These are phyloP conservation scores for Colletotrichum tanaceti DNA, from an alignment of 2,329 filamentous ascomycete species.

Conservation along the genomic window DNA sequence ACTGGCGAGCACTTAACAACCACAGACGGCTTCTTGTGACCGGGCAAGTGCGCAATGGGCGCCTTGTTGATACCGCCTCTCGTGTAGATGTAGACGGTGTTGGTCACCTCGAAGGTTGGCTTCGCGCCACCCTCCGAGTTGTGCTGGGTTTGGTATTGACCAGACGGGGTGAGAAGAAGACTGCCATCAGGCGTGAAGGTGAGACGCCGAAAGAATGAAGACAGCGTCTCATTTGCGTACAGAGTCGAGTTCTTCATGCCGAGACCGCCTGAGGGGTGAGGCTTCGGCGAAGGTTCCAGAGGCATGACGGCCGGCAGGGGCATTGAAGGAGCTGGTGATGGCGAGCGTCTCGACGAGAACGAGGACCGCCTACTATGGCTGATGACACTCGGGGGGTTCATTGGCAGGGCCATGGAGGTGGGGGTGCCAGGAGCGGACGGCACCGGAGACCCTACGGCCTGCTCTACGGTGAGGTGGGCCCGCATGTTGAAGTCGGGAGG, in stretches of 20 bases:
- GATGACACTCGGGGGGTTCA: constrained; percentile 92
- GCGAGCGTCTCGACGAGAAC: constrained; percentile 88
- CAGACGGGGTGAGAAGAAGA: constrained; percentile 91
- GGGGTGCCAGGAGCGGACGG: constrained; percentile 95
- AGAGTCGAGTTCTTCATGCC: constrained; percentile 87
- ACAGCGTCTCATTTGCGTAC: constrained; percentile 96
- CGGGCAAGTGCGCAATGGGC: constrained; percentile 92
- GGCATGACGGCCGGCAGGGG: constrained; percentile 96
- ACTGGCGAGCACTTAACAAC: constrained; percentile 94
- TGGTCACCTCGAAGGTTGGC: constrained; percentile 85
- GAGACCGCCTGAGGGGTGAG: constrained; percentile 68
- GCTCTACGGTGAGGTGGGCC: constrained; percentile 69
- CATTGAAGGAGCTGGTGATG: constrained; percentile 92
- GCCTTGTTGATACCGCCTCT: constrained; percentile 96
- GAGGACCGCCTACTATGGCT: constrained; percentile 76
- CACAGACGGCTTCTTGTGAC: constrained; percentile 97
- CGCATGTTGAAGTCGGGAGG: constrained; percentile 82
- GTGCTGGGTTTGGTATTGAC: constrained; percentile 89
- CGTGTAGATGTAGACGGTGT: constrained; percentile 98
- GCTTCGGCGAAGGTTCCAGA: constrained; percentile 87
- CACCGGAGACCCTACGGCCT: constrained; percentile 79
- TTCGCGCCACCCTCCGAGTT: constrained; percentile 74
- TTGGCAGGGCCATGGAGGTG: constrained; percentile 87
- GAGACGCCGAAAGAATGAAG: constrained; percentile 93
- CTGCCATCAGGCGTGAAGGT: constrained; percentile 97